phyloP scores from a whole-genome alignment of 176 grass and related monocot genomes.

The Rhynchospora pubera region DNA sequence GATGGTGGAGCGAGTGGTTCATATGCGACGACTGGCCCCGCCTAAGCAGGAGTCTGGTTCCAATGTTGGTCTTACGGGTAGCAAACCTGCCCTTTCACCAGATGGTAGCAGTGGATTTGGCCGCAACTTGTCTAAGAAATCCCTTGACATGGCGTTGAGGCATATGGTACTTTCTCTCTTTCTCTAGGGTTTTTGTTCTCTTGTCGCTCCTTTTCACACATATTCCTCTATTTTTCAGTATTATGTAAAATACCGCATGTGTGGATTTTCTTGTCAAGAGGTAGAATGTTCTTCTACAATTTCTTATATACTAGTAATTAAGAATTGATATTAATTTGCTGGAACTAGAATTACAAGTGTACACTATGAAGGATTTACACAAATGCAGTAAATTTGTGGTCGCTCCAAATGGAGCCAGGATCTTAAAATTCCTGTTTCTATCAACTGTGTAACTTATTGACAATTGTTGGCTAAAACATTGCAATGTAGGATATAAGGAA shows the following conservation, averaged over 20 bases:
- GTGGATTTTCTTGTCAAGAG: neutral
- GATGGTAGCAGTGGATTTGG: conserved; percentile 75
- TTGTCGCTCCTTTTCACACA: neutral
- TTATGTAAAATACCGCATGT: neutral
- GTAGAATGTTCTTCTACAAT: neutral
- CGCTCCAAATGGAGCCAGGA: neutral
- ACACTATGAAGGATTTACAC: neutral
- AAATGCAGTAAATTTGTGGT: neutral
- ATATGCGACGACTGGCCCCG: conserved; percentile 84
- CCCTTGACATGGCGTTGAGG: conserved; percentile 90
- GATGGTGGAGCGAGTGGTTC: conserved; percentile 93
- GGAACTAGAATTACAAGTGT: neutral
- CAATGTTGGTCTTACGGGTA: conserved; percentile 37
- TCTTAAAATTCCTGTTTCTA: neutral
- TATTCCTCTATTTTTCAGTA: neutral
- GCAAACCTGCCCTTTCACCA: conserved; percentile 63
- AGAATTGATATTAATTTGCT: neutral
- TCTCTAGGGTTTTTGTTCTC: neutral
- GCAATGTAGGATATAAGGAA: conserved; percentile 75
- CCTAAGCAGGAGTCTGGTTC: conserved; percentile 71
- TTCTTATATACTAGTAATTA: neutral
- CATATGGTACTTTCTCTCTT: conserved; percentile 61
- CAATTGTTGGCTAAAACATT: neutral
- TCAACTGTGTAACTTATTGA: neutral
- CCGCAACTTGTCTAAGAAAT: conserved; percentile 85